Base-by-base conservation (phyloP, 495 filamentous ascomycete genomes). In the Cenococcum geophilum region DNA sequence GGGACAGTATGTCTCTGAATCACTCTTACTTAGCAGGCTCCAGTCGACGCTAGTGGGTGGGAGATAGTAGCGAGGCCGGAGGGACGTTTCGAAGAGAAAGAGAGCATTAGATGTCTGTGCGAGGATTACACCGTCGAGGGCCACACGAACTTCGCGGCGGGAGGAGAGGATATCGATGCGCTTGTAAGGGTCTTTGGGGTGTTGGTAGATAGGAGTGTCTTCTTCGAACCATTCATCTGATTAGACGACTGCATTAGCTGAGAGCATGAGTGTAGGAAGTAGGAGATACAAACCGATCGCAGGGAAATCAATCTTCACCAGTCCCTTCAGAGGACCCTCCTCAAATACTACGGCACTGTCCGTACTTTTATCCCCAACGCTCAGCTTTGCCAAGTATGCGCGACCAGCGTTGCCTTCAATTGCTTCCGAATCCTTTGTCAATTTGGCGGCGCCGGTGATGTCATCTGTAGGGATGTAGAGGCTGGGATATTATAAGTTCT, bases 171-270 rank as follows among this genome's bases (percentile, higher is more conserved):
- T 76, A 47, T 85, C 82, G 59, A 86, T 75, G n/a, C 83, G 77
- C 58, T 82, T 83, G 68, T 65, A 74, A 0, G 82, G 83, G 64
- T 85, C 81, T 60, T 83, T 85, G 6, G 84, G 79, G 63, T 86
- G 84, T 5, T 75, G 73, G 58, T 76, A 76, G 50, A 86, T 79
- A 5, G 73, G 77, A 21, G 73, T 71, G 58, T 84, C 82, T 73
- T 87, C 84, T 64, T 78, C 80, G 65, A 79, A 85, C 83, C 83
- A 87, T 18, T 75, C 73, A 62, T 82, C 79, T 52, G 20, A 23
- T 16, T 5, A 20, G 48, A 12, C 4, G 20, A 23, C 2, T 23
- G 10, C 71, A 34, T 35, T 45, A 48, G 45, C 1, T 22, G 22
- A 10, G 21, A 32, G 55, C 5, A 20, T 49, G 11, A 6, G 5